Percentiles rank a stretch among this genome's conserved stretches.
These are phyloP conservation scores for Carex parvula DNA, from an alignment of 176 grass and related monocot genomes.

Conservation along the genomic window DNA sequence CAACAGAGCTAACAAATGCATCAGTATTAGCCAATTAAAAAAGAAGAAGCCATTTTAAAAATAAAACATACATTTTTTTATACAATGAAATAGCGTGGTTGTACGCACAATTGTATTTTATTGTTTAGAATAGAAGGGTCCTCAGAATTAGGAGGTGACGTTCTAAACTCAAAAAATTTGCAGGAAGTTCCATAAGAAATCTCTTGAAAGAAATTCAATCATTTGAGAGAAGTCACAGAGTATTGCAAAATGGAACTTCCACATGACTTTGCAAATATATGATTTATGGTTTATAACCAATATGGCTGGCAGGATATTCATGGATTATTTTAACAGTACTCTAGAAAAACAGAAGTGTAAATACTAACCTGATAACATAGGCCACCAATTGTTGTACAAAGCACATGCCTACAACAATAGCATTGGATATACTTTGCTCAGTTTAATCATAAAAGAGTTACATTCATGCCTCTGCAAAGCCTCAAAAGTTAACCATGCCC, in stretches of 20 bases:
- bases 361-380: constrained; percentile 91
- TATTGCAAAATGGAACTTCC: neutral
- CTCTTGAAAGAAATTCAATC: neutral
- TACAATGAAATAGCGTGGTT: neutral
- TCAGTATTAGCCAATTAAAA: neutral
- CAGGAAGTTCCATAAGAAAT: neutral
- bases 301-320: neutral
- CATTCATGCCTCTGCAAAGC: neutral
- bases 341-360: neutral
- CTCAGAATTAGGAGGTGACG: neutral
- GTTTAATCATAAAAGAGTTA: neutral
- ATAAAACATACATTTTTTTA: neutral
- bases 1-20: no score
- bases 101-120: neutral
- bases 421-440: neutral
- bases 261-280: neutral
- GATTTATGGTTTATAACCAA: neutral
- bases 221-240: neutral
- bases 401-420: constrained; percentile 68
- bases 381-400: constrained; percentile 99
- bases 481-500: neutral
- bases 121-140: neutral
- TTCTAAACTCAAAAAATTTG: neutral
- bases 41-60: neutral
- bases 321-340: neutral